A percentile compares a stretch with the other conserved stretches of the same genome.
Evolutionary conservation across 2,329 filamentous ascomycete genomes (phyloP).

Genomic region (Verticillium albo-atrum): DNA sequence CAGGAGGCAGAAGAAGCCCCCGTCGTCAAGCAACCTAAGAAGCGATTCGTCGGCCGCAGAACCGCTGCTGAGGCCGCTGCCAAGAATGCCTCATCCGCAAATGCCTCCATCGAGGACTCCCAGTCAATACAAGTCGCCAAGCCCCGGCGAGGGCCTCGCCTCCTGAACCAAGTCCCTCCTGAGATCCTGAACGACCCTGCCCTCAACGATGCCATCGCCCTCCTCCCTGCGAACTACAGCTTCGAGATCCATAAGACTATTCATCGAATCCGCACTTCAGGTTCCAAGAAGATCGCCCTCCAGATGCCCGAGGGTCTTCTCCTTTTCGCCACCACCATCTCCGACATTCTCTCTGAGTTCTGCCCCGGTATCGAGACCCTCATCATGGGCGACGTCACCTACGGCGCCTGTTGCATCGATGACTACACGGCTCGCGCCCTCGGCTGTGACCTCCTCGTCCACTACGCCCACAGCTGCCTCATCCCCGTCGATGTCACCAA

Average conservation of each 20-base stretch:
- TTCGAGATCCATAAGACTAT: slow-evolving; percentile 99
- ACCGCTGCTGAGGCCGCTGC: slow-evolving; percentile 61
- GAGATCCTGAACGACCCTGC: slow-evolving; percentile 81
- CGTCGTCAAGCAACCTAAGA: slow-evolving; percentile 70
- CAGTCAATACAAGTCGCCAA: slow-evolving; percentile 67
- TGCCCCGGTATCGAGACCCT: slow-evolving; percentile 87
- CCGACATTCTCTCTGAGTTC: slow-evolving; percentile 92
- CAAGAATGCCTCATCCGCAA: slow-evolving; percentile 29
- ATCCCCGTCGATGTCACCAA: slow-evolving; percentile 95
- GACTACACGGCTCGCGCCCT: slow-evolving; percentile 94
- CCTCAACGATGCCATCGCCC: slow-evolving; percentile 79
- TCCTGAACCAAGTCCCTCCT: slow-evolving; percentile 86
- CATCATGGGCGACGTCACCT: slow-evolving; percentile 99
- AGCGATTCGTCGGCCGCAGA: slow-evolving; percentile 83
- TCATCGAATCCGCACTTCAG: slow-evolving; percentile 78
- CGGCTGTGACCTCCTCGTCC: slow-evolving; percentile 89
- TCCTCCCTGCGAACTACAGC: slow-evolving; percentile 93
- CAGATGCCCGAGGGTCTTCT: slow-evolving; percentile 96
- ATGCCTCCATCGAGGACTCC: slow-evolving; percentile 47
- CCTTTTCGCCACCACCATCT: slow-evolving; percentile 94
- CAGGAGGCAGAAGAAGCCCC: slow-evolving; percentile 30
- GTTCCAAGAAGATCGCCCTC: slow-evolving; percentile 80
- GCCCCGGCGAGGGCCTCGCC: slow-evolving; percentile 67
- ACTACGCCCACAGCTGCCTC: slow-evolving; percentile 95
- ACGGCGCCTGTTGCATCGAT: slow-evolving; percentile 97